Base-by-base conservation (phyloP, 129 eudicot genomes). In the Cynara cardunculus region DNA sequence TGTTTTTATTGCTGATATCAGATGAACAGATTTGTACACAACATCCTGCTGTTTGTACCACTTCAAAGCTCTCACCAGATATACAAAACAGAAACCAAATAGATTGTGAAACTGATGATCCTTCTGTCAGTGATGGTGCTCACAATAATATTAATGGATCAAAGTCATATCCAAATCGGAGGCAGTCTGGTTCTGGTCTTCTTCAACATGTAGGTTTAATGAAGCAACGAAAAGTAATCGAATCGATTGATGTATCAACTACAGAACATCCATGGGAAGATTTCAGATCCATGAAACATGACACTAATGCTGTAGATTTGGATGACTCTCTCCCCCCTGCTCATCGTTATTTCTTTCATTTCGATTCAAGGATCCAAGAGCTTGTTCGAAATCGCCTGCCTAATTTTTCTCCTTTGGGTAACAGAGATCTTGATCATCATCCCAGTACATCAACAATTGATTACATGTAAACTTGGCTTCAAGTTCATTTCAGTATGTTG, bases 331-430 rank as follows among this genome's bases (percentile, higher is more conserved):
- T 61, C 79, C 89, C 84, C 61, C 88, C 84, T 31, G 84, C 90
- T 56, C 84, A 80, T 76, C 24, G 49, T 39, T 91, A 89, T 70
- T 87, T 82, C 72, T 91, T 84, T 79, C 90, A 91, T 27, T 78
- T 82, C 22, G 92, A 91, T 76, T 25, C 79, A 53, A 86, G 94
- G 81, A 89, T 89, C 79, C 90, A 84, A 83, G 87, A 76, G 66
- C 87, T 89, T 70, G 92, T 91, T 69, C 85, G 89, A 24, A 86
- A 69, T 61, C 91, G 94, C 64, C 86, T 87, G 46, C 91, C 90
- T 71, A 22, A 89, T 73, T 89, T 91, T 84, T 80, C 61, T 18
- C 94, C 96, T n/a, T 80, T 92, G 90, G 79, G 83, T 30, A 67
- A 80, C 80, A 84, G 53, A 64, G 88, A 71, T 67, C 14, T 49